Base-by-base conservation (phyloP, 805 yeast species). In the Lachancea quebecensis region DNA sequence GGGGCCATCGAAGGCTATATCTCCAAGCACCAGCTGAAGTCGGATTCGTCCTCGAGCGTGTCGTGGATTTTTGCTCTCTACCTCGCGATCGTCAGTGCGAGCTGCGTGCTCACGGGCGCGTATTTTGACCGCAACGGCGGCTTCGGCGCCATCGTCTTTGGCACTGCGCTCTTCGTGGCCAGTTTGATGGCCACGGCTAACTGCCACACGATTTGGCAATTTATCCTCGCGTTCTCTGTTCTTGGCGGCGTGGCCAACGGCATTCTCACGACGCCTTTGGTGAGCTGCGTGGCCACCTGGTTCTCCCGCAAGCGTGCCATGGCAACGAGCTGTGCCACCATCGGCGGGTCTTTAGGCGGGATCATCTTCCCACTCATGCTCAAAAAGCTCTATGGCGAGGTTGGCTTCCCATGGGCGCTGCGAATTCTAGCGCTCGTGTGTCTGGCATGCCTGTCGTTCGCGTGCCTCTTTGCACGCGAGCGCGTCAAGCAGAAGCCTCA, bases 51-150 rank as follows among this genome's bases (percentile, higher is more conserved):
- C 0, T 71, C 83, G 0, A 68, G 77, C 0, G 69, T 78, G 1
- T 73, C 85, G 1, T 80, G 87, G 87, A 77, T 82, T 45, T 82
- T 82, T 54, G 81, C 88, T 11, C 65, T 82, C 34, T 80, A 73
- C 59, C 63, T 76, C 46, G 70, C 77, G 10, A 58, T 79, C 33
- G 69, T 79, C 10, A 78, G 75, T 51, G 60, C 73, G n/a, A 67
- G 75, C 21, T 77, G 80, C 5, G 67, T 79, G 14, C 60, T 79
- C 28, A 70, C 77, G 2, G 89, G 82, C 17, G 74, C 79, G 3
- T 59, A 78, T 25, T 84, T 82, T 58, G 90, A 84, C 58, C 64
- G 75, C 44, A 73, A 73, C 45, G 90, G 90, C 4, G 68, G 80
- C 4, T 59, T 62, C 21, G 56, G 53, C 14, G 73, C 81, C 3